Evolutionary conservation across 148 eudicot genomes (phyloP).

Genomic region (Chenopodium formosanum): DNA sequence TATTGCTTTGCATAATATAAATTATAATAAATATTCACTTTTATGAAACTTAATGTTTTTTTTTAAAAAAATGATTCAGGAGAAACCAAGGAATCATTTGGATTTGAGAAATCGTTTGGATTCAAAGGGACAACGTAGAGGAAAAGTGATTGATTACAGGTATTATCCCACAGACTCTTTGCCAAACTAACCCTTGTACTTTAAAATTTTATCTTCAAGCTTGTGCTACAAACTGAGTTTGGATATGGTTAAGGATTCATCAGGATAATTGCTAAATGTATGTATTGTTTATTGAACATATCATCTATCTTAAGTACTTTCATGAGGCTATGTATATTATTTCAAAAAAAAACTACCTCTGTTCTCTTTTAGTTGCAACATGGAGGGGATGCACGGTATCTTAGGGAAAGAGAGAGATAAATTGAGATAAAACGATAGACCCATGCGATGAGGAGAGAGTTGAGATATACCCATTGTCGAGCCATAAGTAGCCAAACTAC

Average conservation of each 20-base stretch:
- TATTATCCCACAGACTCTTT: slow-evolving; percentile 27
- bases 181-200: neutral
- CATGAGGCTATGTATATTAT: neutral
- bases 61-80: slow-evolving; percentile 38
- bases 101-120: slow-evolving; percentile 95
- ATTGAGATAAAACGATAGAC: no score
- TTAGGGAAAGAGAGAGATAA: no score
- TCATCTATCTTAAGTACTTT: neutral
- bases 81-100: slow-evolving; percentile 91
- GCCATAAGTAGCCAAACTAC: neutral
- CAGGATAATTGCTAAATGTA: neutral
- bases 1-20: neutral
- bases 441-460: no score
- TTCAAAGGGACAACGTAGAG: slow-evolving; percentile 92
- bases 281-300: neutral
- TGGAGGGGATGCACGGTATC: no score
- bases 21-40: neutral
- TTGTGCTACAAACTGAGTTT: neutral
- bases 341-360: no score
- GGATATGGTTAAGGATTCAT: neutral
- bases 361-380: no score
- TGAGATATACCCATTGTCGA: neutral
- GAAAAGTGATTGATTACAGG: slow-evolving; percentile 98
- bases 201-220: neutral
- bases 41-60: neutral